A percentile compares a stretch with the other conserved stretches of the same genome.
Conservation (phyloP, 2,329 filamentous ascomycete genomes). For the Phyllosticta citribraziliensis region DNA sequence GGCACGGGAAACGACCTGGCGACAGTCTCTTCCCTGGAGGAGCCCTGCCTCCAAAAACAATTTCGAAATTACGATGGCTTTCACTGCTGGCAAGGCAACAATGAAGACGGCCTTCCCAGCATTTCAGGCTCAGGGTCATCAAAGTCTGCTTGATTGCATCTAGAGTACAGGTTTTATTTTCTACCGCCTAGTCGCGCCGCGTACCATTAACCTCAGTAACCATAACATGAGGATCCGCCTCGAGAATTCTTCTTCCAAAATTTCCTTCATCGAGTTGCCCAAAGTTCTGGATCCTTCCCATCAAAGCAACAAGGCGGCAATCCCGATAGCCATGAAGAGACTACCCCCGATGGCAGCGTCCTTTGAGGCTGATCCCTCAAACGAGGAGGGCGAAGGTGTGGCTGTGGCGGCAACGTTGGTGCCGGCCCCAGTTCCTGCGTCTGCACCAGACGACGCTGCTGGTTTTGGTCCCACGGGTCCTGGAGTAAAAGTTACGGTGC, state of each 20-base stretch:
- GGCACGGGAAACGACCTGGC: no score
- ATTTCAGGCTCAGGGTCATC: no score
- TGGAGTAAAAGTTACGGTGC: conserved; percentile 1
- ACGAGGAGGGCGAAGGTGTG: background rate
- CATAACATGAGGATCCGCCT: background rate
- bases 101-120: no score
- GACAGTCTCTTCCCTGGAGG: no score
- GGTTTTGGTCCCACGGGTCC: background rate
- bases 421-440: background rate
- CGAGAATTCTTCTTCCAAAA: background rate
- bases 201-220: no score
- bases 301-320: background rate
- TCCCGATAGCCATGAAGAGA: background rate
- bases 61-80: no score
- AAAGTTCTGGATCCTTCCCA: background rate
- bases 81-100: no score
- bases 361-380: background rate
- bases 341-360: background rate
- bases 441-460: background rate
- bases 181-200: no score
- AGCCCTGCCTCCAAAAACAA: no score
- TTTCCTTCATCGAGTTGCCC: background rate
- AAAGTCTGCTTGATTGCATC: no score
- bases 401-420: background rate
- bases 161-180: no score